Evolutionary conservation across 2,329 filamentous ascomycete species (phyloP).

Genomic region (Dactylellina cionopaga): DNA sequence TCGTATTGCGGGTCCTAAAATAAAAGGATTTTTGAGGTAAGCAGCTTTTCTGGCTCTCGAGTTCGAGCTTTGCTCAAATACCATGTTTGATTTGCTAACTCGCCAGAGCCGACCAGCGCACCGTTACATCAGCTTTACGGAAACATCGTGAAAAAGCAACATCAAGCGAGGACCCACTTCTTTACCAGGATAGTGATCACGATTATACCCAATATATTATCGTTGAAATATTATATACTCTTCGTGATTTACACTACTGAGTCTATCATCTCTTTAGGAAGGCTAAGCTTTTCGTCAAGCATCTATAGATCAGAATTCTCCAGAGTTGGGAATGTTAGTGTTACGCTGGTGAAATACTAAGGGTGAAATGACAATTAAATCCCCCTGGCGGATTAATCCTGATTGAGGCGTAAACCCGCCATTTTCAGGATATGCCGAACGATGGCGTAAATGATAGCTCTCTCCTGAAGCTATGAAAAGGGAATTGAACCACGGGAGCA

Average conservation of each 20-base stretch:
- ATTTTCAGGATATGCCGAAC: constrained; percentile 30
- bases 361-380: constrained; percentile 42
- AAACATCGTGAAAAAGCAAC: constrained; percentile 46
- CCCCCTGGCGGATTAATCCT: constrained; percentile 16
- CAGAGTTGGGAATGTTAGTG: constrained; percentile 44
- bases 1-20: constrained; percentile 17
- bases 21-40: constrained; percentile 19
- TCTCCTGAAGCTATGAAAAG: constrained; percentile 40
- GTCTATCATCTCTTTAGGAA: constrained; percentile 10
- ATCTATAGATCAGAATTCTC: constrained; percentile 35
- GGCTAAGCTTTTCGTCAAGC: constrained; percentile 44
- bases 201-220: background rate
- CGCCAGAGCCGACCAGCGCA: constrained; percentile 34
- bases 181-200: constrained; percentile 30
- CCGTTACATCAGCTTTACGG: constrained; percentile 49
- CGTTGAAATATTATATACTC: constrained; percentile 5
- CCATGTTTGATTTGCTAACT: background rate
- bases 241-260: constrained; percentile 18
- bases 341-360: constrained; percentile 38
- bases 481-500: constrained; percentile 7
- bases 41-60: background rate
- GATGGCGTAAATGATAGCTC: constrained; percentile 26
- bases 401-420: constrained; percentile 40
- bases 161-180: constrained; percentile 38
- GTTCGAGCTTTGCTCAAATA: too few relatives aligned